Evolutionary conservation across 176 grass and related monocot species (phyloP).

Genomic region (Panicum miliaceum): DNA sequence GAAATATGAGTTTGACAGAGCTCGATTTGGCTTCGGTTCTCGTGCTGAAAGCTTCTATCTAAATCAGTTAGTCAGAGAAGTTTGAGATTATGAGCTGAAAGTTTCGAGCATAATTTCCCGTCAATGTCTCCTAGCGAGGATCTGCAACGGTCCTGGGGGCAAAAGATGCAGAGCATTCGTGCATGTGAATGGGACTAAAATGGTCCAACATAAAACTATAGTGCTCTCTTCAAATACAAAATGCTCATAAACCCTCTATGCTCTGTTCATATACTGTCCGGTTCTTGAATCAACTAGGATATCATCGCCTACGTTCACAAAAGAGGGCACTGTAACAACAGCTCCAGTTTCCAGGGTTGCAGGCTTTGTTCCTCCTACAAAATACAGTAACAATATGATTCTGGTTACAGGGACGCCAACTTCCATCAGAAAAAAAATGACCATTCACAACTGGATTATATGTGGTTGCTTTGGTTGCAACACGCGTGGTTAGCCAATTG

Average conservation of each 20-base stretch:
- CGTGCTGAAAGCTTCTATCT: too few species aligned
- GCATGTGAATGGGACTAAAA: conserved; percentile 37
- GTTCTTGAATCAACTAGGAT: conserved; percentile 88
- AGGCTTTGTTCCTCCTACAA: conserved; percentile 85
- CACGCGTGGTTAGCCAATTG: conserved; percentile 13
- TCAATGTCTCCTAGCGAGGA: background rate
- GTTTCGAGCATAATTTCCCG: background rate
- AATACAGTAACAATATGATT: conserved; percentile 27
- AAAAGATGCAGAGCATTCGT: conserved; percentile 23
- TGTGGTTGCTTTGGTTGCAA: conserved; percentile 1
- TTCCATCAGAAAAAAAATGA: conserved; percentile 2
- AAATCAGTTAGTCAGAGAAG: background rate
- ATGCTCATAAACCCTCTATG: conserved; percentile 50
- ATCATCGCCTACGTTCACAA: conserved; percentile 69
- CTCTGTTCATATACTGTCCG: conserved; percentile 84
- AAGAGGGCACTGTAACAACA: conserved; percentile 79
- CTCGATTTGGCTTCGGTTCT: too few species aligned
- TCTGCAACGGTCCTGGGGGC: background rate
- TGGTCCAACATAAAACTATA: background rate
- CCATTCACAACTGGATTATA: background rate
- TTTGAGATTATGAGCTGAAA: background rate
- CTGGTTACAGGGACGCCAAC: background rate
- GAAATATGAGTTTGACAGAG: too few species aligned
- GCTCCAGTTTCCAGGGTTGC: conserved; percentile 89
- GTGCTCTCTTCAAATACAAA: background rate